Evolutionary conservation across 805 yeast species (phyloP).

Genomic region (Teunomyces lycoperdinae): DNA sequence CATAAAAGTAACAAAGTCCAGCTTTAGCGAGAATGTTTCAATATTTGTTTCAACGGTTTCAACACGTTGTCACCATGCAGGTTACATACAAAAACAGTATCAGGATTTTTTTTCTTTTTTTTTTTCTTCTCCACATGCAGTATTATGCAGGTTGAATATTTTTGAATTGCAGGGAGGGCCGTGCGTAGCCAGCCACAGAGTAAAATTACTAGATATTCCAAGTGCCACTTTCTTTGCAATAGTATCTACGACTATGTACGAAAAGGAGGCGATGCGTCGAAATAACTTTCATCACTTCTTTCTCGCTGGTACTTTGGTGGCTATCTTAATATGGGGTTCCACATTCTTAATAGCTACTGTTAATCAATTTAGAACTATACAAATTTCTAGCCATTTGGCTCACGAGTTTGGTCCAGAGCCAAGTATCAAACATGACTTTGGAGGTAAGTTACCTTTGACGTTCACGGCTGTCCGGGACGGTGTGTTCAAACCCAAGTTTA

Average conservation of each 20-base stretch:
- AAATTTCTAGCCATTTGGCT: neutral
- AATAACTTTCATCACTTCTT: slow-evolving; percentile 9
- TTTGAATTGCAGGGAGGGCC: neutral
- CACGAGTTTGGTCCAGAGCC: neutral
- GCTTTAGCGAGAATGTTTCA: neutral
- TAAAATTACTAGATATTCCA: no score
- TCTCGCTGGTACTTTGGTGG: slow-evolving; percentile 18
- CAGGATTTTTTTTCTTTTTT: neutral
- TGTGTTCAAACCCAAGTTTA: slow-evolving; percentile 50
- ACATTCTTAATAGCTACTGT: slow-evolving; percentile 27
- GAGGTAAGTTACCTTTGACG: slow-evolving; percentile 27
- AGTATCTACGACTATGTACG: slow-evolving; percentile 6
- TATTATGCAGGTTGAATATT: neutral
- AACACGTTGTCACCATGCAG: neutral
- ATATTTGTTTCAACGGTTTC: neutral
- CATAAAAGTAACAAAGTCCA: neutral
- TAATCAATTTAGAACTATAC: slow-evolving; percentile 10
- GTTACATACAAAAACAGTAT: no score
- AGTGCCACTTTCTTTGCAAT: neutral
- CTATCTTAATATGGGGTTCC: slow-evolving; percentile 37
- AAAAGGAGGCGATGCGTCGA: slow-evolving; percentile 1
- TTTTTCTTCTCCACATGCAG: neutral
- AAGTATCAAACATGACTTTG: slow-evolving; percentile 4
- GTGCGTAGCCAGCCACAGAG: slow-evolving; percentile 1
- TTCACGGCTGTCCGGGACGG: slow-evolving; percentile 46